Percentiles rank a stretch among this genome's conserved stretches.
Conservation (phyloP, 73 alveolate species). For the Stentor coeruleus region DNA sequence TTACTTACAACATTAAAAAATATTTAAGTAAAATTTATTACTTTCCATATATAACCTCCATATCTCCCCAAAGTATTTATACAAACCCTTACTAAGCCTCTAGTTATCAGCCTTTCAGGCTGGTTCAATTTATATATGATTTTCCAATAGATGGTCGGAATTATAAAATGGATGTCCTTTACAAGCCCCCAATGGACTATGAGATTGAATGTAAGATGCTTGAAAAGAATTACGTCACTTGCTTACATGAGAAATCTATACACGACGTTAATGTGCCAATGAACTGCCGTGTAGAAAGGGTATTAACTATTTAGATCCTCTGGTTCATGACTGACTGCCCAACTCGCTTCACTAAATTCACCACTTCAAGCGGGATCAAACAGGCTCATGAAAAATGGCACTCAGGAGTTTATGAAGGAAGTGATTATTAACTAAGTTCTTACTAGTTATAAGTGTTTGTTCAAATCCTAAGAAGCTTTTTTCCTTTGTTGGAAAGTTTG, state of each 20-base stretch:
- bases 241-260: background rate
- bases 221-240: slow-evolving; percentile 20
- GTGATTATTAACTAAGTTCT: too few species aligned
- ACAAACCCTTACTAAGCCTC: too few species aligned
- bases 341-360: background rate
- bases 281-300: slow-evolving; percentile 26
- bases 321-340: slow-evolving; percentile 22
- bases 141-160: too few species aligned
- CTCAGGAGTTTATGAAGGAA: background rate
- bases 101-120: too few species aligned
- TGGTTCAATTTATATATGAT: too few species aligned
- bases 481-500: too few species aligned
- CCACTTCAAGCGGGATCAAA: slow-evolving; percentile 5
- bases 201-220: slow-evolving; percentile 17
- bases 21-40: too few species aligned
- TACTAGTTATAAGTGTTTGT: too few species aligned
- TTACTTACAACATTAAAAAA: too few species aligned
- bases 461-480: too few species aligned
- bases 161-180: slow-evolving; percentile 17
- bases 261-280: background rate
- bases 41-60: too few species aligned
- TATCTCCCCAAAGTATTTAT: too few species aligned
- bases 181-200: slow-evolving; percentile 25
- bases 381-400: background rate
- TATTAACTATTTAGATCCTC: background rate